phyloP scores from a whole-genome alignment of 441 rosid genomes.

The Corymbia calophylla region DNA sequence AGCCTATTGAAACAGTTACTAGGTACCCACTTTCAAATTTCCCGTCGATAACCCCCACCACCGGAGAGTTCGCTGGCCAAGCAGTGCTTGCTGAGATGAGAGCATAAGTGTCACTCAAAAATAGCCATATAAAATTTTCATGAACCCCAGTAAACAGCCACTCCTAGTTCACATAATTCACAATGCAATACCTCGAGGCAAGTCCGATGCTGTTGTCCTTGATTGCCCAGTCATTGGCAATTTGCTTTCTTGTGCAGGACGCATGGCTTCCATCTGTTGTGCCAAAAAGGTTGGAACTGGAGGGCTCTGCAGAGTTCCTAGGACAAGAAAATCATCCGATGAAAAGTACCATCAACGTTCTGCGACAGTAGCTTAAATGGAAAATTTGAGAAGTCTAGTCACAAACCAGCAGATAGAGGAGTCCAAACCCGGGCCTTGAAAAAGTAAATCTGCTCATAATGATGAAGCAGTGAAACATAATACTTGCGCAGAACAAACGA shows the following conservation, averaged over 20 bases:
- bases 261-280: constrained; percentile 27
- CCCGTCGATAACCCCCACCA: constrained; percentile 88
- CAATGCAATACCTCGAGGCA: constrained; percentile 37
- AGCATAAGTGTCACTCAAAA: background rate
- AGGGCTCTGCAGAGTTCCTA: constrained; percentile 17
- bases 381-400: background rate
- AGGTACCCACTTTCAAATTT: constrained; percentile 88
- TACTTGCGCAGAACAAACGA: constrained; percentile 93
- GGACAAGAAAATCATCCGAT: constrained; percentile 33
- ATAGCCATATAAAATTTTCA: background rate
- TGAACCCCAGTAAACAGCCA: background rate
- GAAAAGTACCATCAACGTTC: background rate
- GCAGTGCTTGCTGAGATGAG: constrained; percentile 17
- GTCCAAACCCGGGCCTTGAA: constrained; percentile 49
- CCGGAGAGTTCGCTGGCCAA: constrained; percentile 41
- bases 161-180: no score
- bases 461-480: constrained; percentile 68
- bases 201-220: constrained; percentile 25
- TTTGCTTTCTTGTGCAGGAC: constrained; percentile 37
- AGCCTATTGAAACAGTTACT: constrained; percentile 71
- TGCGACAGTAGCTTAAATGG: background rate
- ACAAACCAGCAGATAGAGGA: constrained; percentile 38
- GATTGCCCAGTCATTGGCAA: constrained; percentile 37
- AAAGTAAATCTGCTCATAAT: constrained; percentile 74
- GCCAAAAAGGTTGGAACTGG: constrained; percentile 20